These are phyloP conservation scores for Plectosphaerella cucumerina DNA, from an alignment of 2,329 filamentous ascomycete genomes.

Conservation along the genomic window DNA sequence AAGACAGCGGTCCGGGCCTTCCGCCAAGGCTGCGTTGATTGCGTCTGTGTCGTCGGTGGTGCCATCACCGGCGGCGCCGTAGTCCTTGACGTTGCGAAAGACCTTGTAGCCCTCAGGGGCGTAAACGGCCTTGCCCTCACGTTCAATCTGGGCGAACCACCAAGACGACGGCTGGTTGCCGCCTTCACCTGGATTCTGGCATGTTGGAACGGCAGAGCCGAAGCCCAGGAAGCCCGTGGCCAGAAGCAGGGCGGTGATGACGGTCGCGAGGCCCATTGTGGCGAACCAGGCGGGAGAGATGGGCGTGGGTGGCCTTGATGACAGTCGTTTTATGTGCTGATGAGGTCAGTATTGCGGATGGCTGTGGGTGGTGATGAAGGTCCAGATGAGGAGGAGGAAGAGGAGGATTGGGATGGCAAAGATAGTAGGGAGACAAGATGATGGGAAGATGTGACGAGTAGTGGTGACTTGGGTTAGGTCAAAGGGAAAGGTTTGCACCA, in stretches of 20 bases:
- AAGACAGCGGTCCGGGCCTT: constrained; percentile 72
- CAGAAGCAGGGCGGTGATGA: constrained; percentile 37
- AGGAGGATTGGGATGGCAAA: too few species aligned
- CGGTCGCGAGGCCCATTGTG: constrained; percentile 39
- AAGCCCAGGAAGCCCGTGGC: constrained; percentile 36
- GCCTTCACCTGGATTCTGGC: constrained; percentile 7
- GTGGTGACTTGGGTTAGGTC: too few species aligned
- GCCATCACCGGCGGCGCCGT: constrained; percentile 65
- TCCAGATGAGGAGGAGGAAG: not conserved
- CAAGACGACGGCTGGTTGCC: constrained; percentile 43
- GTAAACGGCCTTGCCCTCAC: constrained; percentile 66
- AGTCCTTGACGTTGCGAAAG: constrained; percentile 74
- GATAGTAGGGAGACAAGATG: too few species aligned
- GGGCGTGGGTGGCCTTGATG: not conserved
- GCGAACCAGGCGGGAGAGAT: constrained; percentile 25
- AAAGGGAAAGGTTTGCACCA: too few species aligned
- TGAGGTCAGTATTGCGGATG: constrained; percentile 3
- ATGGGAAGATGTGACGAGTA: too few species aligned
- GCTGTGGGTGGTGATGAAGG: not conserved
- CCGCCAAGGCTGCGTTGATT: constrained; percentile 84
- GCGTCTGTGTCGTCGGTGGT: constrained; percentile 79
- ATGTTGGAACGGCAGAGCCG: constrained; percentile 26
- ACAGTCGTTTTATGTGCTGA: constrained; percentile 7
- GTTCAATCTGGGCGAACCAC: constrained; percentile 69
- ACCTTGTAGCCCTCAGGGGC: constrained; percentile 59